phyloP scores from a whole-genome alignment of 2,329 filamentous ascomycete species.

The Plectosphaerella sp. region DNA sequence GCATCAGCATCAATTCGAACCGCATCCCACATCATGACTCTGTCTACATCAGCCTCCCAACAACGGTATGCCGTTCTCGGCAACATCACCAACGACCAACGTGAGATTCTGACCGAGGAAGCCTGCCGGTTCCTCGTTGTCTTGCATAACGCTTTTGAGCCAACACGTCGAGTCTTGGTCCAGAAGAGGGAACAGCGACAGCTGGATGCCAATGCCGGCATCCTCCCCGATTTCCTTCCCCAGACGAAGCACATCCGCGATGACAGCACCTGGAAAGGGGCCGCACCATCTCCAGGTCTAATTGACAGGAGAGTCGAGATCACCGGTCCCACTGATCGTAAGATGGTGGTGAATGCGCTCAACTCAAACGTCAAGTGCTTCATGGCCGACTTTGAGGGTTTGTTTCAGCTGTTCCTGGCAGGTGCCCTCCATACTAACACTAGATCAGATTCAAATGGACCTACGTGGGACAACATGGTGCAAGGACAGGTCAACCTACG shows the following conservation, averaged over 20 bases:
- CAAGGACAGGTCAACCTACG: constrained; percentile 97
- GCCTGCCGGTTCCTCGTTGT: constrained; percentile 90
- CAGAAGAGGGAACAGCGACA: constrained; percentile 83
- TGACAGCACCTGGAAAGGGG: constrained; percentile 88
- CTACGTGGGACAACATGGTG: constrained; percentile 99
- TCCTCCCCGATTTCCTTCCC: constrained; percentile 87
- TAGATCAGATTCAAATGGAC: constrained; percentile 82
- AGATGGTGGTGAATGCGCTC: constrained; percentile 98
- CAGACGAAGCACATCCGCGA: constrained; percentile 96
- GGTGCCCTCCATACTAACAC: background rate
- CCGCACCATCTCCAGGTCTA: constrained; percentile 84
- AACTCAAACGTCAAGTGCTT: constrained; percentile 98
- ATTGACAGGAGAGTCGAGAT: constrained; percentile 95
- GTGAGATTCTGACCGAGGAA: constrained; percentile 88
- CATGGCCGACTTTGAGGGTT: constrained; percentile 98
- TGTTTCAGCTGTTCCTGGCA: background rate
- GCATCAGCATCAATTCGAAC: too few species aligned
- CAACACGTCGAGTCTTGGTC: constrained; percentile 79
- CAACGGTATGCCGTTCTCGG: constrained; percentile 57
- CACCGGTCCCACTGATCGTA: constrained; percentile 92
- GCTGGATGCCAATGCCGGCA: constrained; percentile 86
- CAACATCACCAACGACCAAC: constrained; percentile 69
- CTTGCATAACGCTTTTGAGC: constrained; percentile 92
- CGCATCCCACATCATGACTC: background rate
- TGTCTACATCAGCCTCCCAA: constrained; percentile 73